Evolutionary conservation across 2,329 filamentous ascomycete species (phyloP), one percentile per base, ranked within the genome.

Genomic region (Penicillium sclerotiorum): DNA sequence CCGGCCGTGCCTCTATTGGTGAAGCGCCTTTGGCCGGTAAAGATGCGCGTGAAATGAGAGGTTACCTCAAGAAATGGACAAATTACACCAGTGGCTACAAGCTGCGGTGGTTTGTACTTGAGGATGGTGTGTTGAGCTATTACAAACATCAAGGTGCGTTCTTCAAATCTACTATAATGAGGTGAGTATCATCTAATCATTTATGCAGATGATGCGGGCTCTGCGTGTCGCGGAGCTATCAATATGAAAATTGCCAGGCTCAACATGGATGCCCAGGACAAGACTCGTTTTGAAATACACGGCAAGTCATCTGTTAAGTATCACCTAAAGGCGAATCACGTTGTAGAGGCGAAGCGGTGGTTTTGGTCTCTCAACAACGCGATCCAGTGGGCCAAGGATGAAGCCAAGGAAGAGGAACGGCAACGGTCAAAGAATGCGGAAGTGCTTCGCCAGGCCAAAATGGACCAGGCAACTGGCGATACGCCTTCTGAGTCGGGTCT

Each of bases 241-340:
- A 97, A 97, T 70, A 99, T 99, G 92, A 88, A 88, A 53, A 99
- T 99, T 60, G 94, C 94, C 20, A 87, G 86, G 65, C 81, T 99
- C 23, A 88, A 93, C 72, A 97, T 99, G 92, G 95, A 95, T 66
- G 82, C 93, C 0, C 91, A 96, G 60, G 94, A 99, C 69, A 99
- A 97, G 77, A 93, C 92, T 38, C 91, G 93, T 52, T 97, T 99
- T 64, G 94, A 99, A 66, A 97, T 99, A 45, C 90, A 93, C 55
- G 94, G 94, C 45, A 99, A 99, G 73, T 96, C 93, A 1, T 97
- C 93, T 0, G 94, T 99, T 69, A 99, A 96, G 73, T 99, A 99
- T 69, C 93, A 95, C 41, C 80, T 99, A 45, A 97, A 96, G 71
- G 94, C 94, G 0, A 99, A 99, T 65, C 94, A 99, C 72, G 89